Percentiles rank a stretch among this genome's conserved stretches.
These are phyloP conservation scores for Leccinum fibrillosum DNA, from an alignment of 768 basidiomycete species.

Conservation along the genomic window DNA sequence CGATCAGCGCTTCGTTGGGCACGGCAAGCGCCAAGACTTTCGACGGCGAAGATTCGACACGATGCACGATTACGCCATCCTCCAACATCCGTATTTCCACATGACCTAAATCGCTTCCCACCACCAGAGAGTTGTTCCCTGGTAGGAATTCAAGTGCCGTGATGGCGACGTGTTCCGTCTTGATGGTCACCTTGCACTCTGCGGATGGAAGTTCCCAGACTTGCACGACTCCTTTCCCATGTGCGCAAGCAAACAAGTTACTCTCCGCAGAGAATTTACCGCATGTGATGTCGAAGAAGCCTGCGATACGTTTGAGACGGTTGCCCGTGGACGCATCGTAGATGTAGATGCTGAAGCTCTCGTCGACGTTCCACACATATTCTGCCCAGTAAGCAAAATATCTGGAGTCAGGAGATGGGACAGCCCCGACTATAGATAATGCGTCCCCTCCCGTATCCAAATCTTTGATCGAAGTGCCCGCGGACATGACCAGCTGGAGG, in stretches of 20 bases:
- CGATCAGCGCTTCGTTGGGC: slow-evolving; percentile 7
- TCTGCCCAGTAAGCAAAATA: slow-evolving; percentile 20
- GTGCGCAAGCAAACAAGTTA: slow-evolving; percentile 12
- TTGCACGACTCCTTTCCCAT: slow-evolving; percentile 14
- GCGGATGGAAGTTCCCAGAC: slow-evolving; percentile 17
- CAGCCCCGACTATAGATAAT: not conserved
- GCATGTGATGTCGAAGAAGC: slow-evolving; percentile 12
- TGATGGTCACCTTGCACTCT: slow-evolving; percentile 5
- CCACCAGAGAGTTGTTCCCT: slow-evolving; percentile 4
- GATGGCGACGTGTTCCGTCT: slow-evolving; percentile 10
- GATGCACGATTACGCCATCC: slow-evolving; percentile 8
- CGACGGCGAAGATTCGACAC: slow-evolving; percentile 1
- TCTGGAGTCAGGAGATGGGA: slow-evolving; percentile 14
- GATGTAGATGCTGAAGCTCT: slow-evolving; percentile 17
- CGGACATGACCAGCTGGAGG: slow-evolving; percentile 1
- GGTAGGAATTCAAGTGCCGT: slow-evolving; percentile 13
- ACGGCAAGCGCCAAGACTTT: slow-evolving; percentile 11
- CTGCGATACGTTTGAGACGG: slow-evolving; percentile 15
- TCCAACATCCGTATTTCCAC: slow-evolving; percentile 16
- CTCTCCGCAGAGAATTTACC: slow-evolving; percentile 14
- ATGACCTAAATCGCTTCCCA: slow-evolving; percentile 11
- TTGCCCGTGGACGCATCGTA: slow-evolving; percentile 13
- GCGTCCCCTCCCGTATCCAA: slow-evolving; percentile 11
- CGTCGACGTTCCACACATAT: slow-evolving; percentile 15
- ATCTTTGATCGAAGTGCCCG: slow-evolving; percentile 4